A percentile compares a stretch with the other conserved stretches of the same genome.
phyloP scores from a whole-genome alignment of 352 stramenopile genomes.

The Pythium diclinum region DNA sequence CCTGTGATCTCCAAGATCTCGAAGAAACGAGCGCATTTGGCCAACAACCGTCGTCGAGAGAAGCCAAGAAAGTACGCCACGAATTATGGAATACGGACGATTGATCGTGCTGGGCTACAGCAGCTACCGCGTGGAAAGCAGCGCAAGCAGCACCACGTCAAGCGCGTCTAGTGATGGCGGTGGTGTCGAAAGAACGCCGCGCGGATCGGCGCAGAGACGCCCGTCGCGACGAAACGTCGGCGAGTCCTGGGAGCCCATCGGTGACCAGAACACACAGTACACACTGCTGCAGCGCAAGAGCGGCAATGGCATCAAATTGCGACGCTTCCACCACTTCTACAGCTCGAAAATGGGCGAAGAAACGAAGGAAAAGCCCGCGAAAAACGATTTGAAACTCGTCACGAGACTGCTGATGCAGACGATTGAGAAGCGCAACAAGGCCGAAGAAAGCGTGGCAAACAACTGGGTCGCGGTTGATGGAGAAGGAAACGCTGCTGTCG shows the following conservation, averaged over 20 bases:
- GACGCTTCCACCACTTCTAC: constrained; percentile 58
- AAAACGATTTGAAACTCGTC: constrained; percentile 43
- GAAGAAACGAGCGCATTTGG: constrained; percentile 8
- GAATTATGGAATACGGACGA: constrained; percentile 60
- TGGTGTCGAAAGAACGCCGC: not conserved
- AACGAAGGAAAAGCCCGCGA: not conserved
- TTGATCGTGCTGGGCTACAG: constrained; percentile 83
- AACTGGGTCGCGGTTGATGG: not conserved
- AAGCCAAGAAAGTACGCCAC: not conserved
- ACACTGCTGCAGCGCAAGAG: constrained; percentile 40
- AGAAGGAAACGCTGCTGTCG: not conserved
- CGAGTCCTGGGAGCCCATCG: constrained; percentile 69
- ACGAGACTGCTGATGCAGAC: constrained; percentile 57
- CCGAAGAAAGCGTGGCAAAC: not conserved
- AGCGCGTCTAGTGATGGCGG: not conserved
- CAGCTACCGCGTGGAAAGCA: constrained; percentile 70
- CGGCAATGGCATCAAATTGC: constrained; percentile 53
- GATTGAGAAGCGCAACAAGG: constrained; percentile 32
- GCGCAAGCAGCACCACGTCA: not conserved
- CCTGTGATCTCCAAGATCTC: not conserved
- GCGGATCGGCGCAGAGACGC: not conserved
- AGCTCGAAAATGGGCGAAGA: constrained; percentile 4
- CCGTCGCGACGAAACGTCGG: constrained; percentile 32
- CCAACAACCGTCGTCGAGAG: constrained; percentile 4
- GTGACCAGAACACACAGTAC: constrained; percentile 72